Evolutionary conservation across 108 stramenopile genomes (phyloP).

Genomic region (Seminavis robusta): DNA sequence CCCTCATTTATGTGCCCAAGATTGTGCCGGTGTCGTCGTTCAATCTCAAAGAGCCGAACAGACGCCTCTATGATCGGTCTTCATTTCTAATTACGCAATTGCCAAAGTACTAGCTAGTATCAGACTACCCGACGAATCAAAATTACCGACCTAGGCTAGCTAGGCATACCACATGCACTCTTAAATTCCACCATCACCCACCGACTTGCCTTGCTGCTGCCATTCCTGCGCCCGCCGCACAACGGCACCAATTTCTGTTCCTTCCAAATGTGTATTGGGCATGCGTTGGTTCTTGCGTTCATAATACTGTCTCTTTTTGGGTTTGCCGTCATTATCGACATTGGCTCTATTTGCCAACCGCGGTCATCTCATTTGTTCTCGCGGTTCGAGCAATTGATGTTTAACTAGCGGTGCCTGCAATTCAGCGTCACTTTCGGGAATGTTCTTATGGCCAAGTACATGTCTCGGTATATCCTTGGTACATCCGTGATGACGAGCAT

Average conservation of each 20-base stretch:
- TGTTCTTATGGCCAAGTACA: conserved; percentile 67
- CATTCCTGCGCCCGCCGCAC: conserved; percentile 67
- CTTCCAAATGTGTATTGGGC: conserved; percentile 85
- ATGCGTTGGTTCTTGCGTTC: conserved; percentile 79
- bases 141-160: too few species aligned
- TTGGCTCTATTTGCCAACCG: conserved; percentile 64
- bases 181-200: conserved; percentile 90
- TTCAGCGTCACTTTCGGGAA: conserved; percentile 64
- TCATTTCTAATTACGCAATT: too few species aligned
- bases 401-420: conserved; percentile 50
- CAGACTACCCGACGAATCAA: too few species aligned
- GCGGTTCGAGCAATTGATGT: conserved; percentile 73
- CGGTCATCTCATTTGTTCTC: conserved; percentile 68
- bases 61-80: too few species aligned
- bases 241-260: conserved; percentile 75
- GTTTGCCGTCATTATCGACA: conserved; percentile 81
- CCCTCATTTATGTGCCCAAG: too few species aligned
- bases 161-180: too few species aligned
- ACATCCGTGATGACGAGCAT: conserved; percentile 81
- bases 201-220: conserved; percentile 72
- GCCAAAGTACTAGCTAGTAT: too few species aligned
- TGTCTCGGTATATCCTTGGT: conserved; percentile 78
- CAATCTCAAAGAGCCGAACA: too few species aligned
- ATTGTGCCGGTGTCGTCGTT: too few species aligned
- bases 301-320: conserved; percentile 83